Conservation (phyloP, 768 basidiomycete genomes). For the Lactarius vividus region DNA sequence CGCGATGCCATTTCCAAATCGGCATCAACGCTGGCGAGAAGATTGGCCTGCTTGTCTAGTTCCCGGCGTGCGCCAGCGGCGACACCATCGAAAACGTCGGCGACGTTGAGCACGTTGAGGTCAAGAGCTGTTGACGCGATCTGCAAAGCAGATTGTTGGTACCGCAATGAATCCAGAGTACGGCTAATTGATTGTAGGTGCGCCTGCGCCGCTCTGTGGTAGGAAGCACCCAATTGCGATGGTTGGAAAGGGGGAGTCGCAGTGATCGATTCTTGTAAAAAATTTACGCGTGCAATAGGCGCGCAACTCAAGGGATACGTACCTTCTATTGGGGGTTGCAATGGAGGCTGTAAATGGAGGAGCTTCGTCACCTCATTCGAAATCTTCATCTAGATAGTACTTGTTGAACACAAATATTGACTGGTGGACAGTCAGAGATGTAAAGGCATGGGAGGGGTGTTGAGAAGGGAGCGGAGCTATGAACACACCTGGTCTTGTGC, state of each 20-base stretch:
- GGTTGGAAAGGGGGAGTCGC: conserved; percentile 73
- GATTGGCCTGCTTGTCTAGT: conserved; percentile 58
- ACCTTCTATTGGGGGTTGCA: conserved; percentile 77
- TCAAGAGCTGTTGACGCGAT: conserved; percentile 75
- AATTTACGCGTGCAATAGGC: conserved; percentile 4
- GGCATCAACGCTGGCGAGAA: conserved; percentile 63
- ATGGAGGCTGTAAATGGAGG: conserved; percentile 55
- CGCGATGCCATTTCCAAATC: conserved; percentile 69
- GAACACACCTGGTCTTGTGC: conserved; percentile 66
- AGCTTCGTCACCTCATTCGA: conserved; percentile 65
- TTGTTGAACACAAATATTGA: conserved; percentile 85
- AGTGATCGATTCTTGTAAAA: conserved; percentile 49
- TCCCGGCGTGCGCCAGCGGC: conserved; percentile 56
- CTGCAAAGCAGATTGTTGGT: conserved; percentile 66
- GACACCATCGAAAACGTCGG: conserved; percentile 67
- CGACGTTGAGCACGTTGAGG: conserved; percentile 65
- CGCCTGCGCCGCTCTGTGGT: conserved; percentile 57
- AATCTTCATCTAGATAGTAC: conserved; percentile 65
- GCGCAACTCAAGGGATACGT: conserved; percentile 22
- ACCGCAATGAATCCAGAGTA: conserved; percentile 50
- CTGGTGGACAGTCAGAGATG: conserved; percentile 34
- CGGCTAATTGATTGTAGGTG: conserved; percentile 63
- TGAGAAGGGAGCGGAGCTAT: not conserved
- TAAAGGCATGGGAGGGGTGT: not conserved
- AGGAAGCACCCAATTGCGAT: conserved; percentile 63